phyloP scores from a whole-genome alignment of 2,329 filamentous ascomycete species.

The Hypomyces perniciosus region DNA sequence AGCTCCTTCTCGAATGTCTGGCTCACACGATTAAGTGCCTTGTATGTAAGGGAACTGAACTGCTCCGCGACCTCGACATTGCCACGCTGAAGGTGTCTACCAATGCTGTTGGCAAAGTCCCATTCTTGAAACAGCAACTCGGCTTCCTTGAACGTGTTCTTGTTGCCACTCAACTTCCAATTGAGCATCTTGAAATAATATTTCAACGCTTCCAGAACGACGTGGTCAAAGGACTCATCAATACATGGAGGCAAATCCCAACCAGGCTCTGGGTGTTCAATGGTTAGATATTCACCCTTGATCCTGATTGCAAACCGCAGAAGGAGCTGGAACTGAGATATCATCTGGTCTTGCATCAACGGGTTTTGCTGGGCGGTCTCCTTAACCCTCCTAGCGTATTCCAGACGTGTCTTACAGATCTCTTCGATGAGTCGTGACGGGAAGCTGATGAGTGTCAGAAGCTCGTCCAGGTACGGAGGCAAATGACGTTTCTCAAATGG shows the following conservation, averaged over 20 bases:
- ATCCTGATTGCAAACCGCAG: conserved; percentile 88
- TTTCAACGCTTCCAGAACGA: conserved; percentile 86
- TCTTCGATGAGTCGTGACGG: conserved; percentile 93
- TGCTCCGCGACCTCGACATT: conserved; percentile 97
- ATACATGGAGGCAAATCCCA: conserved; percentile 97
- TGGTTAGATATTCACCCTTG: conserved; percentile 78
- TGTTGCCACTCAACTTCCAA: conserved; percentile 95
- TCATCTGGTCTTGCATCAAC: conserved; percentile 97
- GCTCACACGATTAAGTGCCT: conserved; percentile 81
- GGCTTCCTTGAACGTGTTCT: conserved; percentile 98
- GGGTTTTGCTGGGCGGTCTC: conserved; percentile 87
- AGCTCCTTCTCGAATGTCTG: conserved; percentile 89
- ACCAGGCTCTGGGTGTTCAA: conserved; percentile 80
- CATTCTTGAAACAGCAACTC: conserved; percentile 97
- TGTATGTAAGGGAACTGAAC: conserved; percentile 89
- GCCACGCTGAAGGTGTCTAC: conserved; percentile 82
- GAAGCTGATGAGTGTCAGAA: conserved; percentile 94
- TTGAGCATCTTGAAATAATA: conserved; percentile 99
- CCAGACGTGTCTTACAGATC: conserved; percentile 85
- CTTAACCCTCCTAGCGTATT: conserved; percentile 91
- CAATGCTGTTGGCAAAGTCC: conserved; percentile 94
- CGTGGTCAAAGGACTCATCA: conserved; percentile 89
- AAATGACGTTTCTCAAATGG: conserved; percentile 84
- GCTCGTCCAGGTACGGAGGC: conserved; percentile 92
- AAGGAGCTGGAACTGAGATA: conserved; percentile 89